Base-by-base conservation (phyloP, 768 basidiomycete species). In the Suillus alpinus region DNA sequence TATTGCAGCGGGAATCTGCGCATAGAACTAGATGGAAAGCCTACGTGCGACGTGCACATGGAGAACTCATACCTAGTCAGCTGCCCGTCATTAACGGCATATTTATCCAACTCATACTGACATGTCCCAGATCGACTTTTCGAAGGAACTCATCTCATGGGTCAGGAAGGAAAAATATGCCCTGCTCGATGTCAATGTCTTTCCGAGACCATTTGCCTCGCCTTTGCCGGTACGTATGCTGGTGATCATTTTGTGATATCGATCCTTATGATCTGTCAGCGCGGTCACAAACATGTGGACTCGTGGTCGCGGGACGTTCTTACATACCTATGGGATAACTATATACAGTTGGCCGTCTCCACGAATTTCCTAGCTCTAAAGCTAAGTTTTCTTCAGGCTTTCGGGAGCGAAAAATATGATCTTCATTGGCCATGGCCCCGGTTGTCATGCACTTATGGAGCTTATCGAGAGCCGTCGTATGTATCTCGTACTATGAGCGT, bases 291-390 rank as follows among this genome's bases (percentile, higher is more conserved):
- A 18, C 53, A 39, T 37, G 53, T 55, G 18, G 53, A 55, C 6
- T 55, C 53, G 10, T 55, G 53, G 53, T 29, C 79, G 8, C 80
- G 73, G 52, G 85, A 90, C 32, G 75, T 95, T 26, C 71, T 96
- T 60, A 80, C 81, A 4, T 96, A 98, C 71, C 73, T 98, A 12
- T 99, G 97, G 97, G 96, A 98, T 73, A 96, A 98, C 68, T 95
- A 95, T 68, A 80, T 98, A 63, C 86, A 91, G 95, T 97, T 66
- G 61, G 91, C 71, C 18, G n/a, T 51, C 49, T 61, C 46, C 43
- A 44, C 63, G 0, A 50, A 13, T 58, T 20, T 32, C 40, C 20
- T 37, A n/a, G 13, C 13, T 13, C 31, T 56, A 51, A 32, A 50
- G 59, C 57, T 56, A 32, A 40, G 18, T 56, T 52, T n/a, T 59